Evolutionary conservation across 1,284 basidiomycete genomes (phyloP).

Genomic region (Malassezia slooffiae): DNA sequence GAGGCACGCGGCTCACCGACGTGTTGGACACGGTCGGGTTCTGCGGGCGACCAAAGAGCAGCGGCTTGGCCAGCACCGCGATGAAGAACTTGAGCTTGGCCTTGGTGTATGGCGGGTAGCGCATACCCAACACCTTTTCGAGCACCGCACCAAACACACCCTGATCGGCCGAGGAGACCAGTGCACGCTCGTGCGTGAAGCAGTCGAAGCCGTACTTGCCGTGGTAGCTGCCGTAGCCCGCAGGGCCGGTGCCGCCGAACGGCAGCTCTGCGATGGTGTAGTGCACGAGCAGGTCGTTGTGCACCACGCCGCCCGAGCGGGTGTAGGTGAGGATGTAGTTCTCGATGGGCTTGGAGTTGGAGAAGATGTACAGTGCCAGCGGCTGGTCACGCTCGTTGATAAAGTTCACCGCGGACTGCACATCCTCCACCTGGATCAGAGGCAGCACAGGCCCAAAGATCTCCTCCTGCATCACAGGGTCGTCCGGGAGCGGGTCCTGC

Average conservation of each 20-base stretch:
- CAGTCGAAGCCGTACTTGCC: constrained; percentile 51
- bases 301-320: constrained; percentile 23
- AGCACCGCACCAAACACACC: constrained; percentile 41
- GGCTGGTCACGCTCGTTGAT: constrained; percentile 57
- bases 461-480: constrained; percentile 57
- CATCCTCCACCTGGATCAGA: constrained; percentile 58
- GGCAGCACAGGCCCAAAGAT: constrained; percentile 67
- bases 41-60: constrained; percentile 25
- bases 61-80: constrained; percentile 16
- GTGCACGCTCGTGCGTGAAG: constrained; percentile 51
- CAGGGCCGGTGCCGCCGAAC: constrained; percentile 50
- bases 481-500: constrained; percentile 55
- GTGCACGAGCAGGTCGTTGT: constrained; percentile 39
- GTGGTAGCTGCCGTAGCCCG: constrained; percentile 51
- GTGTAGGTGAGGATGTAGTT: constrained; percentile 50
- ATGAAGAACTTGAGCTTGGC: constrained; percentile 29
- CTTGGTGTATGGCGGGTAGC: constrained; percentile 47
- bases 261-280: constrained; percentile 55
- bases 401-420: constrained; percentile 37
- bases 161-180: constrained; percentile 49
- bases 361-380: constrained; percentile 65
- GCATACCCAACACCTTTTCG: constrained; percentile 40
- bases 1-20: constrained; percentile 9
- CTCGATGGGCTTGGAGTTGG: constrained; percentile 56
- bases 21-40: constrained; percentile 29